A percentile compares a stretch with the other conserved stretches of the same genome.
Evolutionary conservation across 2,329 filamentous ascomycete genomes (phyloP).

Genomic region (Talaromyces verruculosus): DNA sequence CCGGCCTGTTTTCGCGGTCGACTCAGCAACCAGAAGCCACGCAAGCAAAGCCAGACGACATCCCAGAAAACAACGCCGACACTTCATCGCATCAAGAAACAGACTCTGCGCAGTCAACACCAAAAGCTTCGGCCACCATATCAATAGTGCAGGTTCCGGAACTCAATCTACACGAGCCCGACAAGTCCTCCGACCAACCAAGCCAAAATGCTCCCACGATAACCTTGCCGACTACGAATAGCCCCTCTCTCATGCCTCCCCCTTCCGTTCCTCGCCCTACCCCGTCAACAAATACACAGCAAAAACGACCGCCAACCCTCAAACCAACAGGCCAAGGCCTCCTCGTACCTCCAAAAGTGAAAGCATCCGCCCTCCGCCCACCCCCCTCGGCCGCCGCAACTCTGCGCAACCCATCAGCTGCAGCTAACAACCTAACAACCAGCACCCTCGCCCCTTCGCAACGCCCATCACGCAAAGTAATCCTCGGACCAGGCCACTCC

Average conservation of each 20-base stretch:
- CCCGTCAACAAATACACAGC: constrained; percentile 16
- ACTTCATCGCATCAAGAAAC: not conserved
- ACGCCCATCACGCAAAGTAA: constrained; percentile 58
- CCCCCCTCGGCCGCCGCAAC: constrained; percentile 47
- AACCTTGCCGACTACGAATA: constrained; percentile 10
- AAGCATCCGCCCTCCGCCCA: constrained; percentile 34
- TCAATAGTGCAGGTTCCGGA: constrained; percentile 34
- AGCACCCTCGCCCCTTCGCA: constrained; percentile 45
- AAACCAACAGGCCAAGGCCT: constrained; percentile 23
- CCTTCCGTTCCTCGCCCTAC: constrained; percentile 28
- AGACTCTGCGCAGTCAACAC: constrained; percentile 35
- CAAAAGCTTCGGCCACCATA: constrained; percentile 37
- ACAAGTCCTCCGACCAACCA: constrained; percentile 6
- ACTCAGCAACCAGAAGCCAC: not conserved
- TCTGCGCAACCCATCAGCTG: constrained; percentile 44
- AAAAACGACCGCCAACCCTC: constrained; percentile 22
- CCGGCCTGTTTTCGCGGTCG: constrained; percentile 24
- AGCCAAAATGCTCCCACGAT: constrained; percentile 1
- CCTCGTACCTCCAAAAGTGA: constrained; percentile 33
- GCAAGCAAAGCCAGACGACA: not conserved
- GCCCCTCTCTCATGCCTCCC: constrained; percentile 36
- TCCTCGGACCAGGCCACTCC: constrained; percentile 85
- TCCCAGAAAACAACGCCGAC: constrained; percentile 17
- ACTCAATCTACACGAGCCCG: constrained; percentile 32
- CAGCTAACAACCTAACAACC: constrained; percentile 42